Evolutionary conservation across 2,329 filamentous ascomycete species (phyloP).

Genomic region (Claviceps humidiphila): DNA sequence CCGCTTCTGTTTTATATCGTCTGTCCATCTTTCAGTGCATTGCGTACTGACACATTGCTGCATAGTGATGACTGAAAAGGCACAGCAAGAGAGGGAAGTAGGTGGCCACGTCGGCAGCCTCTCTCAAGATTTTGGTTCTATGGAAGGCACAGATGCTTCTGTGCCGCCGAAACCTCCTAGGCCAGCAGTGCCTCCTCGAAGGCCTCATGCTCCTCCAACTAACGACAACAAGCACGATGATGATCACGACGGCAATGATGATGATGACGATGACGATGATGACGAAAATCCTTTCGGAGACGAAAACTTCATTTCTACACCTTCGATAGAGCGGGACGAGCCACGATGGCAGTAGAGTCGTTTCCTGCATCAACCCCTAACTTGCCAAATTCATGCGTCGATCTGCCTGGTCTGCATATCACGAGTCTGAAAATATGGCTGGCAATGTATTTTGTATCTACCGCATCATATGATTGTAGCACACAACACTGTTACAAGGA

Average conservation of each 20-base stretch:
- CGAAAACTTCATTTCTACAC: slow-evolving; percentile 49
- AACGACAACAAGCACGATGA: slow-evolving; percentile 18
- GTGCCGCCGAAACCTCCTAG: slow-evolving; percentile 30
- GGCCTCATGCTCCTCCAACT: not conserved
- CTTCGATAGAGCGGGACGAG: slow-evolving; percentile 16
- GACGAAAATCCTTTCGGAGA: slow-evolving; percentile 85
- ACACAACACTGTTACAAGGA: too few relatives aligned
- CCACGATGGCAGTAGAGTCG: slow-evolving; percentile 16
- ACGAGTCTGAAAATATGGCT: too few relatives aligned
- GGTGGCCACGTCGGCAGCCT: slow-evolving; percentile 18
- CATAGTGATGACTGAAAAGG: slow-evolving; percentile 39
- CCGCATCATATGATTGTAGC: too few relatives aligned
- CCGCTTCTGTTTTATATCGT: slow-evolving; percentile 6
- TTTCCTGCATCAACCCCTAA: too few relatives aligned
- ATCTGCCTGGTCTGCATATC: not conserved
- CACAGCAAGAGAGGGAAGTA: slow-evolving; percentile 26
- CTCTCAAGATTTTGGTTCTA: slow-evolving; percentile 25
- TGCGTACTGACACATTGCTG: not conserved
- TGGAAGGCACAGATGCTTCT: slow-evolving; percentile 5
- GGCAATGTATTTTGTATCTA: too few relatives aligned
- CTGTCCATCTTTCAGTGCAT: not conserved
- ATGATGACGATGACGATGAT: slow-evolving; percentile 49
- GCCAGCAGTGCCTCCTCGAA: not conserved
- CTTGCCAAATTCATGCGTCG: too few relatives aligned
- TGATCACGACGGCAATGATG: slow-evolving; percentile 56